These are phyloP conservation scores for Phaeosphaeriaceae sp. DNA, from an alignment of 2,329 filamentous ascomycete species.

Conservation along the genomic window DNA sequence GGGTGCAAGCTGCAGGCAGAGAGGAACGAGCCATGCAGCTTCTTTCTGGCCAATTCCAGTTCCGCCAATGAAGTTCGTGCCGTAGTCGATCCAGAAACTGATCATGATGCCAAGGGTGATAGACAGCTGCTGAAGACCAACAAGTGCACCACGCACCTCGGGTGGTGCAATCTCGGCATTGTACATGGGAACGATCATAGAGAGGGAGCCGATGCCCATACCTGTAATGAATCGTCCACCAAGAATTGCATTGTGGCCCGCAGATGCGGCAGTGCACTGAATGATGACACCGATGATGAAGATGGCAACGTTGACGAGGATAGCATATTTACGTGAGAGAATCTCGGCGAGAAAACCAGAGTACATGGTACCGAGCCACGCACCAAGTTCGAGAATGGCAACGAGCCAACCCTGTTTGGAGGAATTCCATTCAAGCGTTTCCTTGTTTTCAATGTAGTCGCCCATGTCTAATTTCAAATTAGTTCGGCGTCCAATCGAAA, in stretches of 20 bases:
- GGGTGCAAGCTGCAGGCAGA: constrained; percentile 72
- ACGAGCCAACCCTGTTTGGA: constrained; percentile 56
- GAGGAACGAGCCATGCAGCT: constrained; percentile 75
- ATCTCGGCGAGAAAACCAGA: constrained; percentile 73
- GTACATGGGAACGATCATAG: constrained; percentile 68
- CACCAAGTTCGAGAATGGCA: constrained; percentile 75
- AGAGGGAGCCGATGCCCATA: constrained; percentile 71
- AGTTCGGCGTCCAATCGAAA: not conserved
- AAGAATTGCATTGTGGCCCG: constrained; percentile 65
- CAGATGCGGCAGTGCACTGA: constrained; percentile 63
- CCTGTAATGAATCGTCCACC: constrained; percentile 75
- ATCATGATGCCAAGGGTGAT: constrained; percentile 69
- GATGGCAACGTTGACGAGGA: constrained; percentile 68
- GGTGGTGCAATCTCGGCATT: constrained; percentile 57
- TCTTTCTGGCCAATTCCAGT: constrained; percentile 66
- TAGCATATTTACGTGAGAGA: constrained; percentile 70
- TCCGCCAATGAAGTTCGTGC: constrained; percentile 57
- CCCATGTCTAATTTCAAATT: constrained; percentile 48
- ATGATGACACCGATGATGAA: constrained; percentile 74
- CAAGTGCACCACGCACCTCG: constrained; percentile 68
- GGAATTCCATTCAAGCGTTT: constrained; percentile 35
- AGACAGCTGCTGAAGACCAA: constrained; percentile 68
- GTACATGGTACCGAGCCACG: constrained; percentile 73
- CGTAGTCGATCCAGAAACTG: constrained; percentile 55
- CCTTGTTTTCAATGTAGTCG: constrained; percentile 37